Conservation (phyloP, 176 grass and related monocot species). For the Cymbopogon citratus region DNA sequence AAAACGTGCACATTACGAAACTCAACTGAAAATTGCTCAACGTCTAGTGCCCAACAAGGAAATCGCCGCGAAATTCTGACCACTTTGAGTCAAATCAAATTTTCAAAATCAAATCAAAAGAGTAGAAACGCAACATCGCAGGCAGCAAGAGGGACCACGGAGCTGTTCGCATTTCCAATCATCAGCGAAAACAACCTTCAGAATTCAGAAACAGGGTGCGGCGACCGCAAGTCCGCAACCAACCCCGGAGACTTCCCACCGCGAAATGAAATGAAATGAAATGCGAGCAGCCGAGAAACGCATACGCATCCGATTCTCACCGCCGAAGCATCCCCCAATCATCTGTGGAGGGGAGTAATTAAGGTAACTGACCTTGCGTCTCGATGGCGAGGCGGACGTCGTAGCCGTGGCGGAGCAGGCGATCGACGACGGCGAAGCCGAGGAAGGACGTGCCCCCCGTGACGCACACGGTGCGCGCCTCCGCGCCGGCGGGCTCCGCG, state of each 20-base stretch:
- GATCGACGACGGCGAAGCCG: constrained; percentile 82
- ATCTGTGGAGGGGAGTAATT: neutral
- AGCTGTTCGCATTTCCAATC: neutral
- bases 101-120: neutral
- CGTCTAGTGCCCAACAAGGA: neutral
- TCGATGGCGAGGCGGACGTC: constrained; percentile 80
- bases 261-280: neutral
- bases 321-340: neutral
- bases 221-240: neutral
- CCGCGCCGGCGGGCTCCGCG: constrained; percentile 19
- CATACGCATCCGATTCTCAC: neutral
- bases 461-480: constrained; percentile 68
- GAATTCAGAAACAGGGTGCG: neutral
- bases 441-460: constrained; percentile 81
- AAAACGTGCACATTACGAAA: neutral
- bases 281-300: neutral
- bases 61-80: neutral
- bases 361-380: constrained; percentile 55
- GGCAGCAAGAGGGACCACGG: neutral
- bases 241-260: neutral
- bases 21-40: neutral
- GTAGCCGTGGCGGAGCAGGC: constrained; percentile 80
- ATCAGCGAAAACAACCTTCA: neutral
- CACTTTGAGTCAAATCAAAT: neutral
- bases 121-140: neutral